Percentiles rank a stretch among this genome's conserved stretches.
These are phyloP conservation scores for Aspergillus melleus DNA, from an alignment of 2,329 filamentous ascomycete genomes.

Conservation along the genomic window DNA sequence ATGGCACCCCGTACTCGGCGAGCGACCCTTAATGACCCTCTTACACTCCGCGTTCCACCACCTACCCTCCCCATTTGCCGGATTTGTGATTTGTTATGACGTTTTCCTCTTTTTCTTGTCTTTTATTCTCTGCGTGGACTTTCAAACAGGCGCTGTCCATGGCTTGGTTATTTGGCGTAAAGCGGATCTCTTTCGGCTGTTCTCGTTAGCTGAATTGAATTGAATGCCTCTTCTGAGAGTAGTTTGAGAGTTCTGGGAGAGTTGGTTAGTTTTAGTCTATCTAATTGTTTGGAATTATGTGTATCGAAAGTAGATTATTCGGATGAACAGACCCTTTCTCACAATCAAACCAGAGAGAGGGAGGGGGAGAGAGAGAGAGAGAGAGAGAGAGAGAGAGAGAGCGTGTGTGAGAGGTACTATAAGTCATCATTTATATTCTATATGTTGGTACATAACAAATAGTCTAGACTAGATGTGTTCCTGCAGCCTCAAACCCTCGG, in stretches of 20 bases:
- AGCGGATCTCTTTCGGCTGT: neutral
- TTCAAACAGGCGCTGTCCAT: slow-evolving; percentile 3
- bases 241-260: neutral
- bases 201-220: neutral
- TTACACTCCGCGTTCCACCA: neutral
- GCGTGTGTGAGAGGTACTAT: too few species aligned
- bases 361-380: too few species aligned
- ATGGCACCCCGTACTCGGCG: neutral
- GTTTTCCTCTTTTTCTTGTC: neutral
- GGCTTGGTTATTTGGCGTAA: neutral
- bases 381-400: too few species aligned
- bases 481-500: too few species aligned
- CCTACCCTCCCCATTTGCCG: neutral
- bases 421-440: too few species aligned
- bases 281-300: too few species aligned
- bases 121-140: neutral
- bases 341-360: too few species aligned
- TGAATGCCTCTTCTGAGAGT: neutral
- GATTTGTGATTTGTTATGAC: neutral
- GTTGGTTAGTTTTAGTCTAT: neutral
- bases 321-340: too few species aligned
- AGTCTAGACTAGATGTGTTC: too few species aligned
- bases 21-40: neutral
- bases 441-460: too few species aligned
- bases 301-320: too few species aligned